Conservation (phyloP, 805 yeast species). For the Candida boleticola region DNA sequence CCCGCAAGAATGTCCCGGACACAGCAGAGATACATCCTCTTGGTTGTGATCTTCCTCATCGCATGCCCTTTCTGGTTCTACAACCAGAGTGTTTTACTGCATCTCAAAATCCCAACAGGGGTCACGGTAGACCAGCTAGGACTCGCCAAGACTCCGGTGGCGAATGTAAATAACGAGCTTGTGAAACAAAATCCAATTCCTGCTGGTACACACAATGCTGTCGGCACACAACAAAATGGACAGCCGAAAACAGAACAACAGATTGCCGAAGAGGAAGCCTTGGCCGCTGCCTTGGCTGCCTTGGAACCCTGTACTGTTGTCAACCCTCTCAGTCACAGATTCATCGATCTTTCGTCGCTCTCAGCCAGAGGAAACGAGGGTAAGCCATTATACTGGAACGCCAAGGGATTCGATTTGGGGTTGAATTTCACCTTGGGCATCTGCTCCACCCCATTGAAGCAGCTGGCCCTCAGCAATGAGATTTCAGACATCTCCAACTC, state of each 20-base stretch:
- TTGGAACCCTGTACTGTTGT: conserved; percentile 39
- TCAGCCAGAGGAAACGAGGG: conserved; percentile 47
- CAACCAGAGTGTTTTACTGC: no score
- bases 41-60: no score
- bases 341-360: conserved; percentile 53
- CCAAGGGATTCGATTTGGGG: conserved; percentile 68
- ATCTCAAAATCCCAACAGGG: no score
- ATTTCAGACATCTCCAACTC: conserved; percentile 42
- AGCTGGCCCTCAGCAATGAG: conserved; percentile 39
- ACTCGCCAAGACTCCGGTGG: no score
- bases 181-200: no score
- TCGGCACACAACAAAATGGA: no score
- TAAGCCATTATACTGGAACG: conserved; percentile 54
- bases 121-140: no score
- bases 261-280: neutral
- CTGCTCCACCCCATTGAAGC: conserved; percentile 44
- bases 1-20: no score
- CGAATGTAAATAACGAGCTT: no score
- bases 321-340: conserved; percentile 42
- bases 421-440: conserved; percentile 62
- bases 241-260: neutral
- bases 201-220: no score
- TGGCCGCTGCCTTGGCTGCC: neutral
- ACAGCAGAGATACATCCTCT: neutral
- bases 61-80: no score